Evolutionary conservation across 495 filamentous ascomycete genomes (phyloP), one percentile per base, ranked within the genome.

Genomic region (Amphirosellinia nigrospora): DNA sequence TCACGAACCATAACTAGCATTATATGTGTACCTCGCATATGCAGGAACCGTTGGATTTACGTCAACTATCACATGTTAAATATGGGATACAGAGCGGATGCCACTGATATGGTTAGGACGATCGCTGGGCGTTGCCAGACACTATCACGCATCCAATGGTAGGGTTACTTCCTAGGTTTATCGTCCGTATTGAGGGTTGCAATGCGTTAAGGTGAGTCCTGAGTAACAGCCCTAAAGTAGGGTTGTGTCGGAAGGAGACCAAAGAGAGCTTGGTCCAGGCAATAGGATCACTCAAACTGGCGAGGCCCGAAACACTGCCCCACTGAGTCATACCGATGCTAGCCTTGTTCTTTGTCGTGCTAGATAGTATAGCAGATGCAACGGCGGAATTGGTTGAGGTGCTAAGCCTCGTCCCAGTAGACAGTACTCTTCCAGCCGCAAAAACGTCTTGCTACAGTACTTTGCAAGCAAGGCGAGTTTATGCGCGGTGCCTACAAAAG

Each of bases 291-390:
- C 28, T 34, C 62, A 60, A 60, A 60, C 69, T 70, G 68, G 60
- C 68, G 68, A 71, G 41, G 41, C 61, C 43, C 61, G 60, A 71
- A 71, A 70, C 61, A 76, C 70, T 55, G 76, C 71, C 74, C 66
- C 68, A 64, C 68, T 68, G 56, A 67, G 61, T 70, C 71, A 64
- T 71, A 61, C 76, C 74, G 76, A 78, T 64, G 36, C 68, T 78
- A 78, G 68, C 76, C 76, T 73, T 53, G 56, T 59, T 55, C 55
- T 70, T 70, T 56, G 68, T 70, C 38, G 55, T 39, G 28, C 59
- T n/a, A 34, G 16, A 46, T 36, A 9, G 43, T 39, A 11, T 34
- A 36, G 60, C 23, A 30, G 48, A 64, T 39, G 45, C n/a, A 11
- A 26, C 43, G 36, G 60, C 43, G 8, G 34, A 28, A 28, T 58